Evolutionary conservation across 352 stramenopile genomes (phyloP).

Genomic region (Pythium phragmiticola): DNA sequence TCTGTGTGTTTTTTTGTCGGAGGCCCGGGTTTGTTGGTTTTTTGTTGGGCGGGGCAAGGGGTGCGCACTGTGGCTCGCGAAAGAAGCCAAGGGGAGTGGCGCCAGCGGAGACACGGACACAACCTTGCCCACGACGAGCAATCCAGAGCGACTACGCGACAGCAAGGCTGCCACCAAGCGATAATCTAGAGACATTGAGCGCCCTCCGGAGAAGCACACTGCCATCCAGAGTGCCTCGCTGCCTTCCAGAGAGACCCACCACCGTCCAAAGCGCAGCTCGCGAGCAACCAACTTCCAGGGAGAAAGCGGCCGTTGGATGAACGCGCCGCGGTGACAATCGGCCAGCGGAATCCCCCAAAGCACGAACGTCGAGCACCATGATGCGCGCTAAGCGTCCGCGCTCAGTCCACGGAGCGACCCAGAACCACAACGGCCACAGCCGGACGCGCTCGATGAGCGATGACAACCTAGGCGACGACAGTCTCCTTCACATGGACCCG

Average conservation of each 20-base stretch:
- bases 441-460: conserved; percentile 31
- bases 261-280: no score
- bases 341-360: conserved; percentile 2
- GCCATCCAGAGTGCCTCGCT: not conserved
- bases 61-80: conserved; percentile 22
- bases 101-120: conserved; percentile 11
- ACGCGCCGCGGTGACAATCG: conserved; percentile 10
- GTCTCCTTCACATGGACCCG: conserved; percentile 41
- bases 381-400: conserved; percentile 30
- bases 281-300: not conserved
- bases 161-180: conserved; percentile 2
- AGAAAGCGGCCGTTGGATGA: conserved; percentile 18
- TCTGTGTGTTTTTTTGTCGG: not conserved
- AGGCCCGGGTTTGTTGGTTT: conserved; percentile 17
- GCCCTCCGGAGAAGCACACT: not conserved
- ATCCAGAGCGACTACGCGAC: conserved; percentile 15
- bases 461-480: conserved; percentile 27
- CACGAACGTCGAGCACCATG: conserved; percentile 12
- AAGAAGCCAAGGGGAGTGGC: conserved; percentile 19
- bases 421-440: conserved; percentile 6
- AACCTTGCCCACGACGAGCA: conserved; percentile 8
- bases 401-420: conserved; percentile 8
- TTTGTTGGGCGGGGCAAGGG: conserved; percentile 26
- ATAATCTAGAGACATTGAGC: not conserved
- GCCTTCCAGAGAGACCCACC: not conserved